Conservation (phyloP, 352 stramenopile species). For the Phytopythium oedochilum region DNA sequence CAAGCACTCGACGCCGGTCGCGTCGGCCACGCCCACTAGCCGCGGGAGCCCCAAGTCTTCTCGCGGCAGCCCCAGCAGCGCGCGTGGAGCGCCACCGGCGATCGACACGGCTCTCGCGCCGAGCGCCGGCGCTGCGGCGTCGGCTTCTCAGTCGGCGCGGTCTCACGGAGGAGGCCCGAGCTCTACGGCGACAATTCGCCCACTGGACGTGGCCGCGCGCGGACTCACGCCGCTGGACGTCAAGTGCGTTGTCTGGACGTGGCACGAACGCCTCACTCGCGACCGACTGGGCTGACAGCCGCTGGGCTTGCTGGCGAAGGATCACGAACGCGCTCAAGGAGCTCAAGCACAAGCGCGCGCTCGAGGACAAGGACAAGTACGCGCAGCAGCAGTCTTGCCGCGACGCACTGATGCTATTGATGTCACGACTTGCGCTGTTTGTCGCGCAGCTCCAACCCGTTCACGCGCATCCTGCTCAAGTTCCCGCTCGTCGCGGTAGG, state of each 20-base stretch:
- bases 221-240: constrained; percentile 49
- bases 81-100: neutral
- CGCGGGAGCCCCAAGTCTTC: neutral
- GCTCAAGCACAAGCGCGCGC: constrained; percentile 50
- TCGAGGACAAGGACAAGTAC: constrained; percentile 47
- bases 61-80: neutral
- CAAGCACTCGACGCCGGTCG: constrained; percentile 57
- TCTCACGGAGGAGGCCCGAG: constrained; percentile 19
- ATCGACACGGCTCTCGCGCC: neutral
- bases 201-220: constrained; percentile 25
- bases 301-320: constrained; percentile 16
- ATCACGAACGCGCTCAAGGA: constrained; percentile 79
- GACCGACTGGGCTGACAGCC: too few species aligned
- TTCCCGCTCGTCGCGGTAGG: constrained; percentile 52
- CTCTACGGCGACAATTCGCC: constrained; percentile 40
- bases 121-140: neutral
- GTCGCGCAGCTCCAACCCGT: constrained; percentile 33
- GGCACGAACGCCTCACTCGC: too few species aligned
- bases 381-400: too few species aligned
- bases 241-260: constrained; percentile 36
- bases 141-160: neutral
- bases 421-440: neutral
- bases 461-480: constrained; percentile 80
- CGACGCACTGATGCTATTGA: too few species aligned
- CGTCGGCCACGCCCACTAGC: constrained; percentile 13